Evolutionary conservation across 768 basidiomycete species (phyloP), one percentile per base, ranked within the genome.

Genomic region (Porpolomopsis calyptriformis): DNA sequence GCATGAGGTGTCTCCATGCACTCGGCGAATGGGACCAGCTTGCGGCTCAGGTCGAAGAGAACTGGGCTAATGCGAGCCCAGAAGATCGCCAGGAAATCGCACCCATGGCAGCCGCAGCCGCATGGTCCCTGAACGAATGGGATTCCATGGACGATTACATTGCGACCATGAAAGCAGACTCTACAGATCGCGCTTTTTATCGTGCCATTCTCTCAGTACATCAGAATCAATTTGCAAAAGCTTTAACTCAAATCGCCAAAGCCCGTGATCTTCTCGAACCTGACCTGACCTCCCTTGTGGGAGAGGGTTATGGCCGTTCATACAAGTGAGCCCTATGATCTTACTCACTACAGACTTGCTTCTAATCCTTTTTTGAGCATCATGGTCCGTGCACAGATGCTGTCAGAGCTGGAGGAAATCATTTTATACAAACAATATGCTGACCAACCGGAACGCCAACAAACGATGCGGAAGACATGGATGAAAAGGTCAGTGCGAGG

Each of bases 101-200:
- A 0, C 93, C 96, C 0, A 84, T 99, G 72, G 96, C 94, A 0
- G 89, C 96, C 1, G 93, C 94, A 0, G 94, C 96, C 1, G 89
- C 92, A 2, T 99, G 96, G 94, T 90, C 90, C 1, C 66, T 97
- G 47, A 82, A 85, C 52, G 93, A 97, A 55, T 99, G 96, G 96
- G 92, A 97, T 55, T 76, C 82, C 2, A 99, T 99, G 96, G 96
- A 98, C 37, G 82, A 91, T 54, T 98, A 96, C 60, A 94, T 99
- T 46, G 72, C 76, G 4, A 86, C 85, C 2, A 94, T 99, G 89
- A 89, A 87, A 60, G 64, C 72, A 20, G 94, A 97, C 59, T 92
- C 93, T 2, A 79, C 92, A 0, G 96, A 99, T 62, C 76, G 91
- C 22, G 85, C 87, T 4, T 99, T 97, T 72, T 98, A 96, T 69